Percentiles rank a stretch among this genome's conserved stretches.
phyloP scores from a whole-genome alignment of 2,329 filamentous ascomycete species.

The Cyphellophora europaea region DNA sequence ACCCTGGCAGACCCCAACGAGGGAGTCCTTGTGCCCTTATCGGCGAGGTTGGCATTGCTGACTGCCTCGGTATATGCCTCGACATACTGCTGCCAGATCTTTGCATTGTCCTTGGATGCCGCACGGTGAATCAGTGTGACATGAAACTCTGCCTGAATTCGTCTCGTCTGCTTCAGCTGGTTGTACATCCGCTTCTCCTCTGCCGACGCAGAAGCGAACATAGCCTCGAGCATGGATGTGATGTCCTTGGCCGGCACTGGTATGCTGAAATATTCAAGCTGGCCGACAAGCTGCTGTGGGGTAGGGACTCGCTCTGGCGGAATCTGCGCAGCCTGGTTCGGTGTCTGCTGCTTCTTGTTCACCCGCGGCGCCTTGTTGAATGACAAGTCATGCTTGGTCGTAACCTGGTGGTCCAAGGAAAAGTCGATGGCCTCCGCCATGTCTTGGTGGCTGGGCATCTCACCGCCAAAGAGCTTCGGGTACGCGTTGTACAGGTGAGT shows the following conservation, averaged over 20 bases:
- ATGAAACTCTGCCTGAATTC: conserved; percentile 80
- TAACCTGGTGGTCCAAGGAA: conserved; percentile 63
- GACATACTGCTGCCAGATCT: conserved; percentile 67
- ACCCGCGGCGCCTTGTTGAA: conserved; percentile 43
- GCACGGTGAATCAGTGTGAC: conserved; percentile 86
- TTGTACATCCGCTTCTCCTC: conserved; percentile 60
- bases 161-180: conserved; percentile 61
- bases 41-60: conserved; percentile 17
- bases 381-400: conserved; percentile 66
- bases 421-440: conserved; percentile 71
- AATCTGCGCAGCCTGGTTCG: conserved; percentile 16
- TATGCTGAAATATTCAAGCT: conserved; percentile 58
- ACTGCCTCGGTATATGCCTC: conserved; percentile 42
- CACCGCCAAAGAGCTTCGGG: conserved; percentile 59
- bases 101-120: conserved; percentile 47
- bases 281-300: conserved; percentile 21
- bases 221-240: conserved; percentile 52
- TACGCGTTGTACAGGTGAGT: conserved; percentile 63
- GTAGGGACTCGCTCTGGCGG: conserved; percentile 19
- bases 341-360: conserved; percentile 23
- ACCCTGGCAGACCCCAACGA: conserved; percentile 31
- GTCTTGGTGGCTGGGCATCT: conserved; percentile 61
- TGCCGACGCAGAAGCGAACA: conserved; percentile 53
- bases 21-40: conserved; percentile 22
- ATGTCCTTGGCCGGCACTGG: conserved; percentile 44